Base-by-base conservation (phyloP, 1,284 basidiomycete species). In the Cryptococcus sp. region DNA sequence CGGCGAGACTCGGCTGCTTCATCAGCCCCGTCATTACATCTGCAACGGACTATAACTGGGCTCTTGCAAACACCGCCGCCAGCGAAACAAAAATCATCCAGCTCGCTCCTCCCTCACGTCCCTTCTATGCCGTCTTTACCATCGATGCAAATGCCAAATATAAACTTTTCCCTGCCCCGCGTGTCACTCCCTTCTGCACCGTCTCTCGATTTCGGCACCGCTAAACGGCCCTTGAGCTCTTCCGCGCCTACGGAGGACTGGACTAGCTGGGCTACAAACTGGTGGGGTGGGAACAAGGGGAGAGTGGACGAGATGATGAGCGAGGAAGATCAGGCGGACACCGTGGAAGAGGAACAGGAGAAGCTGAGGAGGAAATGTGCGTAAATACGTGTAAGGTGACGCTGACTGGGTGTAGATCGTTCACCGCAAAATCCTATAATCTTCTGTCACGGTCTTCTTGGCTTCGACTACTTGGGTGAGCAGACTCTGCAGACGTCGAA, bases 371-470 rank as follows among this genome's bases (percentile, higher is more conserved):
- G 84, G 65, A 89, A 89, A 77, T 92, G 90, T 89, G 63, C 65
- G 85, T 83, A 1, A 6, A 19, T n/a, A 5, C 25, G 11, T 10
- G 17, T 10, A 39, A 35, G 19, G 42, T 27, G 20, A 4, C 10
- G 38, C n/a, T 54, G 39, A 38, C 22, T 13, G 27, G 46, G 35
- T 25, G 20, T 38, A 77, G 73, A 93, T 72, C 83, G 84, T 1
- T 82, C 89, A 2, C 89, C 93, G 0, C 83, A 84, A 61, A 85
- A 91, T 66, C 93, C 93, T 0, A 78, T 96, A 47, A 88, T 97
- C 3, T 95, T 97, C 76, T 95, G 93, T 67, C 93, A 97, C 71
- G 93, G 94, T 8, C 83, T 96, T 1, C 83, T 96, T 2, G 93
- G 92, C 5, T 92, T 92, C 69, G 90, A 93, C 73, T 74, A 71